These are phyloP conservation scores for Asterophora lycoperdoides DNA, from an alignment of 768 basidiomycete genomes.

Conservation along the genomic window DNA sequence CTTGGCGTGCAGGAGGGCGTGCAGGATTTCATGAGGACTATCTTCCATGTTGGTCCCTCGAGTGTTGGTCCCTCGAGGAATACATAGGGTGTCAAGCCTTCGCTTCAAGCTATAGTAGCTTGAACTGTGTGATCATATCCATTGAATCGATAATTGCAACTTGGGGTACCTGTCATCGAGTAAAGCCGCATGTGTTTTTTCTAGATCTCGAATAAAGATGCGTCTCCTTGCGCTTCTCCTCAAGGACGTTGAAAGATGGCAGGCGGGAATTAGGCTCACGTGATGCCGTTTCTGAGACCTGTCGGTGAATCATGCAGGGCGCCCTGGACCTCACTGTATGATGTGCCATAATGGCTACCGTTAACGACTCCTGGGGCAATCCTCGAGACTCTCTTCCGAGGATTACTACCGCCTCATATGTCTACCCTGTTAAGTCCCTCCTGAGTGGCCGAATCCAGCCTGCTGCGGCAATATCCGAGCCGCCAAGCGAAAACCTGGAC, in stretches of 20 bases:
- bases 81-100: not conserved
- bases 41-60: conserved; percentile 25
- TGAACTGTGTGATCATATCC: not conserved
- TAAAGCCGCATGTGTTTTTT: too few species aligned
- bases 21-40: conserved; percentile 54
- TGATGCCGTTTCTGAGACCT: not conserved
- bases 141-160: too few species aligned
- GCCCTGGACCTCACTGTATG: too few species aligned
- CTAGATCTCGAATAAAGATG: too few species aligned
- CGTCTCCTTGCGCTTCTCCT: not conserved
- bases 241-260: too few species aligned
- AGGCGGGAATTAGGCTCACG: not conserved
- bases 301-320: too few species aligned
- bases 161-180: too few species aligned
- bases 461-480: conserved; percentile 11
- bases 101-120: too few species aligned
- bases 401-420: conserved; percentile 21
- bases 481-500: not conserved
- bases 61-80: conserved; percentile 6
- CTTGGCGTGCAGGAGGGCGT: conserved; percentile 68
- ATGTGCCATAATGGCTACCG: not conserved
- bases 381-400: not conserved
- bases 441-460: conserved; percentile 34
- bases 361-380: not conserved
- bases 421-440: conserved; percentile 40